Evolutionary conservation across 1,284 basidiomycete genomes (phyloP).

Genomic region (Moesziomyces antarcticus): DNA sequence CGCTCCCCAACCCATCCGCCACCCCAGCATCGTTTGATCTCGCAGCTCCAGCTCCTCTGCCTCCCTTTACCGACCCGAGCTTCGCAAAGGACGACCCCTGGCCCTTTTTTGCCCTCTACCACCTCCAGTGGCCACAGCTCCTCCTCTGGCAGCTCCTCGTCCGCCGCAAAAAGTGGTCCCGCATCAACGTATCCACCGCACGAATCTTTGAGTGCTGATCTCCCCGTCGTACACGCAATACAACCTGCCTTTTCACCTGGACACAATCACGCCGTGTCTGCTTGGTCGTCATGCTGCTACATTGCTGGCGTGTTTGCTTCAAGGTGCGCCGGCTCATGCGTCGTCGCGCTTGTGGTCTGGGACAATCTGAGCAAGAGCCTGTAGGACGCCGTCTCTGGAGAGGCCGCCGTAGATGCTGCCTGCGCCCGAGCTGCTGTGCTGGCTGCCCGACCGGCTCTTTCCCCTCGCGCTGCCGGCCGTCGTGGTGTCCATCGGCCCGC

Average conservation of each 20-base stretch:
- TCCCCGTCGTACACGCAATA: neutral
- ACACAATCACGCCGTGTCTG: neutral
- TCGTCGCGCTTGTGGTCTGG: neutral
- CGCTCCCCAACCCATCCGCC: neutral
- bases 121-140: constrained; percentile 54
- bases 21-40: constrained; percentile 21
- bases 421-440: constrained; percentile 1
- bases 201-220: constrained; percentile 56
- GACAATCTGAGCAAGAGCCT: constrained; percentile 3
- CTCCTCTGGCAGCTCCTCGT: constrained; percentile 49
- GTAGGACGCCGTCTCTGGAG: constrained; percentile 2
- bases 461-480: neutral
- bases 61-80: constrained; percentile 45
- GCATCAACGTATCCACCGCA: constrained; percentile 58
- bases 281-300: neutral
- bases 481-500: neutral
- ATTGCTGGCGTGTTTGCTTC: too few species aligned
- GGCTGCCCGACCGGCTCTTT: constrained; percentile 24
- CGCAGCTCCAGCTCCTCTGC: constrained; percentile 20
- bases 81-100: constrained; percentile 51
- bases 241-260: neutral
- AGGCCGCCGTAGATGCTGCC: constrained; percentile 1
- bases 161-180: constrained; percentile 35
- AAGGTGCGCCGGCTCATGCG: neutral
- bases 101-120: constrained; percentile 54